phyloP scores from a whole-genome alignment of 2,329 filamentous ascomycete genomes.

The Penicillium sp. region DNA sequence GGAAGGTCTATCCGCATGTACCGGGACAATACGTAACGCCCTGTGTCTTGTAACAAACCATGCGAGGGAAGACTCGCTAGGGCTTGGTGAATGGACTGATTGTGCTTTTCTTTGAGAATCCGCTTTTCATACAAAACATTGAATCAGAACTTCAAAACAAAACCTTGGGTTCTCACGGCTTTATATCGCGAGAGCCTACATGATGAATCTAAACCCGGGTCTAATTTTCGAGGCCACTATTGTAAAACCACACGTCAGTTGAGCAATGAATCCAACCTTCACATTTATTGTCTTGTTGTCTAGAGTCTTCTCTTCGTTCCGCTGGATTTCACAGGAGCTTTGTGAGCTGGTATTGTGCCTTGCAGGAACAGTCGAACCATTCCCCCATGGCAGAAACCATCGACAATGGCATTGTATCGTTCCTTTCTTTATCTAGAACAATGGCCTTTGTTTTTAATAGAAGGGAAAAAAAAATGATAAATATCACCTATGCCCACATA shows the following conservation, averaged over 20 bases:
- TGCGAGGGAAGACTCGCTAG: background rate
- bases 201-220: background rate
- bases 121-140: background rate
- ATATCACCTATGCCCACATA: background rate
- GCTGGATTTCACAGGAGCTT: background rate
- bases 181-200: too few relatives aligned
- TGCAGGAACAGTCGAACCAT: too few relatives aligned
- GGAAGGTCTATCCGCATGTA: background rate
- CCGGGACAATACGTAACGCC: too few relatives aligned
- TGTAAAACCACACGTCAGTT: background rate
- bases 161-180: background rate
- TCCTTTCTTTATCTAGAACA: background rate
- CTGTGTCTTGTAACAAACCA: background rate
- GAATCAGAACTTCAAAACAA: background rate
- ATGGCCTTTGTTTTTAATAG: background rate
- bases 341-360: background rate
- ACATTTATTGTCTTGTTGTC: background rate
- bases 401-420: background rate
- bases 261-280: too few relatives aligned
- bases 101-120: background rate
- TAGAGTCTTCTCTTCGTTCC: background rate
- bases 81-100: background rate
- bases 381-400: background rate
- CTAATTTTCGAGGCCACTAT: too few relatives aligned
- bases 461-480: background rate